Base-by-base conservation (phyloP, 305 asterid genomes). In the Salvia sclarea region DNA sequence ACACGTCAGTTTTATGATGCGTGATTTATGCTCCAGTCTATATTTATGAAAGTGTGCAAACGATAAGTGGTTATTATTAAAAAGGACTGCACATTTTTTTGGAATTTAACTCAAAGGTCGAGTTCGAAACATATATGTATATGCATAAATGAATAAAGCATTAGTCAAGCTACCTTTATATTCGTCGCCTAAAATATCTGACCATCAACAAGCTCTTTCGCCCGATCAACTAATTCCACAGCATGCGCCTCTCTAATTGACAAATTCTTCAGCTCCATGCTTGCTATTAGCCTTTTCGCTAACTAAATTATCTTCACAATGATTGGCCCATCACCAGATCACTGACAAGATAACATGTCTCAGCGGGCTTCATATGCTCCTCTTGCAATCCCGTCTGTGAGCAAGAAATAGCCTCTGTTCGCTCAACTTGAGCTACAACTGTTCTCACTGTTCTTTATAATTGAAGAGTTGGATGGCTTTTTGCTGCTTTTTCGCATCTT, bases 151-250 rank as follows among this genome's bases (percentile, higher is more conserved):
- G 0, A 30, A 64, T 18, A 28, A 17, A 57, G 49, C 40, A 44
- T 16, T 14, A 45, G 37, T 16, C 57, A 41, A 18, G 8, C 13
- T 64, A 82, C 88, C 84, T 82, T 52, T 71, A 49, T 21, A 63
- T 72, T 78, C 76, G 38, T 60, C 72, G 6, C 22, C 20, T 33
- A 82, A 18, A 78, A 66, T 66, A 82, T 45, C 81, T 81, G 4
- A 79, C 5, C 44, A 81, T 63, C 65, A 77, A 82, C 79, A 73
- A 59, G 75, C 76, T 71, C 63, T 50, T 71, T 70, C 72, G 75
- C 66, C 73, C 60, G 31, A 76, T 35, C 31, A 21, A 59, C n/a
- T n/a, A 65, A 41, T 69, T 75, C 71, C 58, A 74, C 12, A 52
- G 52, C 66, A 43, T 76, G 75, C 17, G 72, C 68, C 44, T 68